Evolutionary conservation across 805 yeast species (phyloP).

Genomic region (Hanseniaspora thailandica): DNA sequence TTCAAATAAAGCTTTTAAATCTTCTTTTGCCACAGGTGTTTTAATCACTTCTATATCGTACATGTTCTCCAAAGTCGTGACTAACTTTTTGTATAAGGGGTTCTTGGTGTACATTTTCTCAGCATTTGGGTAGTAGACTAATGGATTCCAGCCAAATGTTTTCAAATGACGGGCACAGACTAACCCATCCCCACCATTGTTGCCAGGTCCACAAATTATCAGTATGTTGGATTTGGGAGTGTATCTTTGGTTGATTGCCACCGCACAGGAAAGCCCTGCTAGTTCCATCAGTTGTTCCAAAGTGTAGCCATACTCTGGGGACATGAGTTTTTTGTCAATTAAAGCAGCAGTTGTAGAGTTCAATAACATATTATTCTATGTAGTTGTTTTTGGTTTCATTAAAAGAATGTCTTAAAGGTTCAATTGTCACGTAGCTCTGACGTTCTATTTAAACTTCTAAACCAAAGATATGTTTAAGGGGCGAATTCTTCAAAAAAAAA

Average conservation of each 20-base stretch:
- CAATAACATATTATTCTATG: constrained; percentile 6
- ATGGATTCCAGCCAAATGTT: constrained; percentile 66
- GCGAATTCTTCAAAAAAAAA: too few species aligned
- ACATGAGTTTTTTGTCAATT: constrained; percentile 79
- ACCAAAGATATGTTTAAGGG: too few species aligned
- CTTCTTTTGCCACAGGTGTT: constrained; percentile 39
- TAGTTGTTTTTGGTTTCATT: background rate
- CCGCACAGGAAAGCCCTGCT: constrained; percentile 91
- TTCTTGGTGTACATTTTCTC: constrained; percentile 41
- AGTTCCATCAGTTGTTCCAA: constrained; percentile 61
- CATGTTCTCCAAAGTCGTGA: constrained; percentile 43
- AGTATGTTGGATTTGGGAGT: constrained; percentile 46
- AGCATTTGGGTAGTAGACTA: constrained; percentile 58
- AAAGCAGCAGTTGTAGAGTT: constrained; percentile 46
- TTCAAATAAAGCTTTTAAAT: constrained; percentile 21
- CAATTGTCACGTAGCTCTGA: too few species aligned
- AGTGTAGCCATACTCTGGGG: constrained; percentile 42
- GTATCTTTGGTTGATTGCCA: constrained; percentile 57
- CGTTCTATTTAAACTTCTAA: too few species aligned
- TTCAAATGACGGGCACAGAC: constrained; percentile 89
- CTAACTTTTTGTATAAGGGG: constrained; percentile 47
- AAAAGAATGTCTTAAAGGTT: too few species aligned
- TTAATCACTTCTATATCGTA: constrained; percentile 33
- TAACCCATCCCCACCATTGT: constrained; percentile 91
- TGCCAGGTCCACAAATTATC: constrained; percentile 87